Percentiles rank a stretch among this genome's conserved stretches.
These are phyloP conservation scores for Plasmodium gallinaceum DNA, from an alignment of 169 alveolate species.

Conservation along the genomic window DNA sequence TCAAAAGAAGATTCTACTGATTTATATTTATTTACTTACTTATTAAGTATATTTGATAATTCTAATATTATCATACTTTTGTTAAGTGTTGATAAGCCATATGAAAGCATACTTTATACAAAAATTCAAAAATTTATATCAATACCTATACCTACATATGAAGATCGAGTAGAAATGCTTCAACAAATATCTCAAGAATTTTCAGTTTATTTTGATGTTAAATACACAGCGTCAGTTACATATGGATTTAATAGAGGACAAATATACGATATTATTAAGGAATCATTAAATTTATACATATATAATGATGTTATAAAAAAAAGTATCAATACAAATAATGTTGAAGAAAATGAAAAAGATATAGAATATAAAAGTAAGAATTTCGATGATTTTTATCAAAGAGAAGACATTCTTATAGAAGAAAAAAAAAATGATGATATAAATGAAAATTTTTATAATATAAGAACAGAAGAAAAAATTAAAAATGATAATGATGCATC, in stretches of 20 bases:
- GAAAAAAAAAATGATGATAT: background rate
- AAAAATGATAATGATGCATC: background rate
- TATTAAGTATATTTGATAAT: slow-evolving; percentile 58
- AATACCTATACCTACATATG: slow-evolving; percentile 66
- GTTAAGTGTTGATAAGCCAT: slow-evolving; percentile 64
- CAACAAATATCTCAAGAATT: slow-evolving; percentile 18
- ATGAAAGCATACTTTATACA: slow-evolving; percentile 48
- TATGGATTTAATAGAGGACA: slow-evolving; percentile 71
- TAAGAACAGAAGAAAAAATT: background rate
- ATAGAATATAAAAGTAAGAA: background rate
- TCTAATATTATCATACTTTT: slow-evolving; percentile 42
- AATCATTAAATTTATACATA: slow-evolving; percentile 33
- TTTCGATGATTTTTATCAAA: background rate
- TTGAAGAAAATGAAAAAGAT: background rate
- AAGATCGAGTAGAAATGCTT: slow-evolving; percentile 59
- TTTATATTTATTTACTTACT: slow-evolving; percentile 55
- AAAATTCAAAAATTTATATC: slow-evolving; percentile 67
- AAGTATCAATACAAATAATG: background rate
- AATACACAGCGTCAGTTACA: slow-evolving; percentile 47
- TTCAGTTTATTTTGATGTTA: slow-evolving; percentile 21
- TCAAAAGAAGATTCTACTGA: slow-evolving; percentile 62
- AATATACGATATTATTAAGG: slow-evolving; percentile 42
- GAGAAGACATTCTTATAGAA: background rate
- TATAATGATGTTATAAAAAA: slow-evolving; percentile 8
- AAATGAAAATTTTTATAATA: background rate